Evolutionary conservation across 1,284 basidiomycete genomes (phyloP).

Genomic region (Moniliophthora roreri): DNA sequence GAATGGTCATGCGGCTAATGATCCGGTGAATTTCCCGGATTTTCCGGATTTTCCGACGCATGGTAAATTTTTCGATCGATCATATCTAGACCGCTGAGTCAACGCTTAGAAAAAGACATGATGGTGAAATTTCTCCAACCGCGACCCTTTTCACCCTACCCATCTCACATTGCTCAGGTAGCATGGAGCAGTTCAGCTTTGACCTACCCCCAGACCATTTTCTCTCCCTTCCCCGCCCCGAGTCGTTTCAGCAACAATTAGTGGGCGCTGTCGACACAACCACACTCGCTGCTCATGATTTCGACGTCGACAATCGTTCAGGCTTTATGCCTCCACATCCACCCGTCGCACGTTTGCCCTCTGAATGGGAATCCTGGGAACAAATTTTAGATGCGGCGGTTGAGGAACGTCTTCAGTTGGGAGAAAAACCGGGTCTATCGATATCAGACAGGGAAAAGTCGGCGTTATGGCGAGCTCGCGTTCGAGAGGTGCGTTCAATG

Average conservation of each 20-base stretch:
- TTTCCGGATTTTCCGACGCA: no score
- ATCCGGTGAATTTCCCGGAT: no score
- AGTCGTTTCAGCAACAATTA: conserved; percentile 33
- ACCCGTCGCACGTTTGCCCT: conserved; percentile 65
- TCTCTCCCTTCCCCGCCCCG: conserved; percentile 62
- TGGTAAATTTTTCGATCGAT: no score
- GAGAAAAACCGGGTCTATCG: conserved; percentile 44
- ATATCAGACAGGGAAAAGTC: conserved; percentile 45
- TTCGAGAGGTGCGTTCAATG: conserved; percentile 52
- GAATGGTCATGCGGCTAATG: no score
- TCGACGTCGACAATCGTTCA: conserved; percentile 89
- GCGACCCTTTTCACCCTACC: not conserved
- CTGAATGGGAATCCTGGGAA: conserved; percentile 76
- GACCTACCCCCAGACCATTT: conserved; percentile 50
- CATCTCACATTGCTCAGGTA: not conserved
- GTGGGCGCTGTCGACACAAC: conserved; percentile 68
- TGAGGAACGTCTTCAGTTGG: conserved; percentile 52
- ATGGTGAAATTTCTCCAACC: no score
- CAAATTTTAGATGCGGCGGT: conserved; percentile 51
- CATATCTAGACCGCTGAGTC: no score
- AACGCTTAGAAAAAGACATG: no score
- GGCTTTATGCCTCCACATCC: conserved; percentile 90
- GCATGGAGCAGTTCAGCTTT: not conserved
- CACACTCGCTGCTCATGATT: conserved; percentile 90
- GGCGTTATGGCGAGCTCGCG: conserved; percentile 60